Base-by-base conservation (phyloP, 352 stramenopile genomes). In the Globisporangium mamillatum region DNA sequence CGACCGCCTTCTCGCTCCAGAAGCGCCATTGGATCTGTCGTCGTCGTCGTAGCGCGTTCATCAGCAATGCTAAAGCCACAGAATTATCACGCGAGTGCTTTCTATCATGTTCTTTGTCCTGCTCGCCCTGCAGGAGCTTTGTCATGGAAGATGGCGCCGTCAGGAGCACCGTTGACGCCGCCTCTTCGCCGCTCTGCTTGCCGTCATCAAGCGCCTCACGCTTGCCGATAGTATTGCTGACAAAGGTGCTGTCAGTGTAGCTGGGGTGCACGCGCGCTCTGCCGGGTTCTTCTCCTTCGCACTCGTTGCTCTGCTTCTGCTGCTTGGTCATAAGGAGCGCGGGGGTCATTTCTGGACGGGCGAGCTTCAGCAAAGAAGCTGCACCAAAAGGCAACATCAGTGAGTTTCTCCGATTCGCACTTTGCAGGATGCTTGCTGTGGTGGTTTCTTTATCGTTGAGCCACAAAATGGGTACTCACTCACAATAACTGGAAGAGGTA, bases 1-100 rank as follows among this genome's bases (percentile, higher is more conserved):
- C 54, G 16, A 81, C 38, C 50, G 55, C 65, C 66, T 91, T 90
- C 73, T 91, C 84, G n/a, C 77, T 66, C 84, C 82, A 91, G 55
- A 86, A 82, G 50, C 82, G 79, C 63, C 75, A 74, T 44, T 55
- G 34, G 22, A 86, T 74, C 61, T 78, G 66, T 16, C 70, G 74
- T 9, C 18, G 9, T 1, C 64, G 66, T 5, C 2, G 36, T 8
- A 2, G 29, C 18, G 55, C 60, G 38, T 9, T 7, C 66, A 46
- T 22, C 18, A 60, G 44, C 3, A 50, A 8, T 20, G 10, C 6
- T 22, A 14, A 8, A 50, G 44, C 41, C 16, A 6, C 16, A 20
- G 41, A 7, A 4, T 48, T n/a, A n/a, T 48, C 5, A 7, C 41
- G 4, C 16, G 14, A 18, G 14, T 9, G 41, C 4, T 18, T 8